Evolutionary conservation across 2,329 filamentous ascomycete species (phyloP), one percentile per base, ranked within the genome.

Genomic region (Blastomyces silverae): DNA sequence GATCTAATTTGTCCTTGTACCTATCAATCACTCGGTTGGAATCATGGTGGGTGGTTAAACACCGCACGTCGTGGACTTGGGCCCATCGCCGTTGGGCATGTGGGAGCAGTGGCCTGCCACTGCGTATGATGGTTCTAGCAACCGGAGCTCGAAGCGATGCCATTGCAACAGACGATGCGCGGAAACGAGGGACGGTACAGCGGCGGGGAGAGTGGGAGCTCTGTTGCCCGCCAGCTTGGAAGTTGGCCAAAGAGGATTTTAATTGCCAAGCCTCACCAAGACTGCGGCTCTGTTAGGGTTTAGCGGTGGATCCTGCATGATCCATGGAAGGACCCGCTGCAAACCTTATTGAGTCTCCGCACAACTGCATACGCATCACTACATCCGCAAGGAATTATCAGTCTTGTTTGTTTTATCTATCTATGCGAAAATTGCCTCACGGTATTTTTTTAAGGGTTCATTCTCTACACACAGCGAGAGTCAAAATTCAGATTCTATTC

Each of bases 61-160:
- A 96, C 69, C 92, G 91, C 59, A 96, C 87, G 77, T 97, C 91
- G 77, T 95, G 91, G 39, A 97, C 92, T 72, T 91, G 91, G 1
- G 93, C 93, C 89, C 91, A 95, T 75, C 92, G 87, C 64, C 88
- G 86, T 77, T 97, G 93, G 6, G 66, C 61, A 37, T 59, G 56
- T 20, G 59, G 52, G 22, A 61, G 17, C 22, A 65, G 57, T 15
- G 63, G 63, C 13, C 42, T 37, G 58, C 52, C 62, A 22, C 57
- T 50, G 34, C 58, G 53, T 15, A 68, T 42, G 7, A 69, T 48
- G 50, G 64, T 64, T 44, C 65, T 64, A 25, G 66, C 31, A 6
- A 50, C 63, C 6, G 67, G 64, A 31, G 59, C 25, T 44, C 64
- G 67, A 39, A 68, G 52, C 39, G 64, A 61, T 46, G 62, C 58